A percentile compares a stretch with the other conserved stretches of the same genome.
Conservation (phyloP, 345 rosid genomes). For the Eucalyptus sp. region DNA sequence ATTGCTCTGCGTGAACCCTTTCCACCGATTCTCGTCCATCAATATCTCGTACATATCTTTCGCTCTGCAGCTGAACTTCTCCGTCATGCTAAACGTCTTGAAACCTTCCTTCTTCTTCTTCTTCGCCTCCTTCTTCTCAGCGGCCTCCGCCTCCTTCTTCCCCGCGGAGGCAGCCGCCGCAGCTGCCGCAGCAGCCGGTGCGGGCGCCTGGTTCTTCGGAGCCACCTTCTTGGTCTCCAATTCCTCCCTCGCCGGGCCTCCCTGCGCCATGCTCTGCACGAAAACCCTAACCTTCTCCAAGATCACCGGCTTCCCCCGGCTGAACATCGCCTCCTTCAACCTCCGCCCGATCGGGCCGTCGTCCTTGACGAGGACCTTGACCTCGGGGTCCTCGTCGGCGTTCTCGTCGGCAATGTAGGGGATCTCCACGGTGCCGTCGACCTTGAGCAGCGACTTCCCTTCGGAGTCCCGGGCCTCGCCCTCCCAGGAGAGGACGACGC, state of each 20-base stretch:
- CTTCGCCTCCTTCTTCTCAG: slow-evolving; percentile 8
- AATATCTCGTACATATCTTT: slow-evolving; percentile 77
- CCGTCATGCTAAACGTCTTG: slow-evolving; percentile 64
- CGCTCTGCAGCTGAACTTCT: slow-evolving; percentile 84
- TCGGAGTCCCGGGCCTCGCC: slow-evolving; percentile 79
- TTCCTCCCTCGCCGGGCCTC: slow-evolving; percentile 88
- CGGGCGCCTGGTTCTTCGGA: slow-evolving; percentile 16
- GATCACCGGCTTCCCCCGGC: slow-evolving; percentile 62
- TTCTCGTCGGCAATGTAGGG: slow-evolving; percentile 97
- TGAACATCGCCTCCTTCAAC: slow-evolving; percentile 75
- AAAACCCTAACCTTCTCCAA: slow-evolving; percentile 57
- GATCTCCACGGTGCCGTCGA: slow-evolving; percentile 71
- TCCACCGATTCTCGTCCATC: slow-evolving; percentile 98
- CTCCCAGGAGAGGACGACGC: slow-evolving; percentile 61
- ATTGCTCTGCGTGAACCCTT: slow-evolving; percentile 89
- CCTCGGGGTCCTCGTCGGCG: slow-evolving; percentile 85
- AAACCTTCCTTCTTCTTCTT: slow-evolving; percentile 45
- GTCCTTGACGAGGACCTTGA: slow-evolving; percentile 63
- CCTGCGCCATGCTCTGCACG: slow-evolving; percentile 68
- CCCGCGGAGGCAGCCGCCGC: neutral
- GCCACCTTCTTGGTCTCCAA: slow-evolving; percentile 53
- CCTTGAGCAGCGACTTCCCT: slow-evolving; percentile 43
- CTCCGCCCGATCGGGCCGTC: slow-evolving; percentile 65
- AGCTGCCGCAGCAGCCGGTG: neutral
- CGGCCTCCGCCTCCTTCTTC: slow-evolving; percentile 10